These are phyloP conservation scores for Pythium periplocum DNA, from an alignment of 352 stramenopile genomes.

Conservation along the genomic window DNA sequence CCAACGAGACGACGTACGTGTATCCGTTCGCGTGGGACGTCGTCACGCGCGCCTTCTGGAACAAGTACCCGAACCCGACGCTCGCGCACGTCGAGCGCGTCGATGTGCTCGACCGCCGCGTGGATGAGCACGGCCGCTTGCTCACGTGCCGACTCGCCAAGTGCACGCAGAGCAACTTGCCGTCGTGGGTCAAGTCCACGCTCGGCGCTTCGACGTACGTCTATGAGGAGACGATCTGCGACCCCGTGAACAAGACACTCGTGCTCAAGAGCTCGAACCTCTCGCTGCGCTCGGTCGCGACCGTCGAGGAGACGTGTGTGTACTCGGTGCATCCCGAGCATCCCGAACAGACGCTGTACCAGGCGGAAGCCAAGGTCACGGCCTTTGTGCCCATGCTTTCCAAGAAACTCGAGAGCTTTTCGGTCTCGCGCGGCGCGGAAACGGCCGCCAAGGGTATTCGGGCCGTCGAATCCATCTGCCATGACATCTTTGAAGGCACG, in stretches of 20 bases:
- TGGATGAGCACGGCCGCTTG: constrained; percentile 64
- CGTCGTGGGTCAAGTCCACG: constrained; percentile 60
- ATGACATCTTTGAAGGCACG: constrained; percentile 83
- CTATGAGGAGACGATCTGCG: constrained; percentile 76
- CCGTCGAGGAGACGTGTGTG: constrained; percentile 78
- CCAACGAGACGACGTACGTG: constrained; percentile 63
- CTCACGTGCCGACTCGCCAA: constrained; percentile 67
- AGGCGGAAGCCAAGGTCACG: constrained; percentile 69
- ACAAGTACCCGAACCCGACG: constrained; percentile 84
- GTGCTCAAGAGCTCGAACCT: constrained; percentile 82
- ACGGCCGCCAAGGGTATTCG: constrained; percentile 77
- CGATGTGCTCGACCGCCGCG: constrained; percentile 68
- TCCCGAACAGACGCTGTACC: constrained; percentile 52
- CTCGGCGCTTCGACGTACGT: constrained; percentile 73
- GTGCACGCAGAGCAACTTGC: constrained; percentile 71
- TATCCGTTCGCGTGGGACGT: constrained; percentile 84
- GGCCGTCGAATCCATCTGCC: constrained; percentile 75
- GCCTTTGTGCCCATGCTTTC: constrained; percentile 78
- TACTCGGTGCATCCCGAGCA: constrained; percentile 70
- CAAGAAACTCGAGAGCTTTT: constrained; percentile 81
- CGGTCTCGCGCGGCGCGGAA: constrained; percentile 58
- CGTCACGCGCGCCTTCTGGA: constrained; percentile 83
- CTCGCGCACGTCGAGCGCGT: constrained; percentile 79
- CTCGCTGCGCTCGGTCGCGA: constrained; percentile 69
- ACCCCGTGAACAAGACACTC: constrained; percentile 54